Base-by-base conservation (phyloP, 495 filamentous ascomycete genomes). In the Neurospora pannonica region DNA sequence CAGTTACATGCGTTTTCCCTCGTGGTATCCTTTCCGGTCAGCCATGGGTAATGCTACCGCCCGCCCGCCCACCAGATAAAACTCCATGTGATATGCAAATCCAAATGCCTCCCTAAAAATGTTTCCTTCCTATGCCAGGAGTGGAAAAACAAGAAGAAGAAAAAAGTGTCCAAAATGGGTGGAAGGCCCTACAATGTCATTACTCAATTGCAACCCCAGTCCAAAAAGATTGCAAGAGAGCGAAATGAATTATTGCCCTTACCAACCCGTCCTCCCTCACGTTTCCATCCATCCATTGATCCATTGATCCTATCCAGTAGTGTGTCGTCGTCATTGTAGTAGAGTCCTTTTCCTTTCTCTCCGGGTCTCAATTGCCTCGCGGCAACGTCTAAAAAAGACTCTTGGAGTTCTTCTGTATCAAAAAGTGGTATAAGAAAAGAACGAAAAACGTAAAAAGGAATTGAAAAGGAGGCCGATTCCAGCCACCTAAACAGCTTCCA, bases 361-460 rank as follows among this genome's bases (percentile, higher is more conserved):
- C 60, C 43, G 11, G 70, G 46, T 34, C 37, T 71, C 60, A 48
- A 60, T 73, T 79, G 78, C 80, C 79, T 82, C 37, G 79, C 79
- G 78, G 77, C 77, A 77, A 73, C 71, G 70, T 76, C 76, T 76
- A 77, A 31, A 70, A 70, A 71, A 48, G 72, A 39, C 76, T 76
- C 43, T 71, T 39, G 7, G 48, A 76, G 69, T 70, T 70, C 67
- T 43, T 71, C 46, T 9, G 28, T 38, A 13, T 54, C 7, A 36
- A 46, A 71, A 73, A 60, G 24, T 38, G 19, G 13, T 67, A 37
- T 46, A 42, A 37, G 37, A 75, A 71, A 71, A 71, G 37, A 71
- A 71, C 48, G 70, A 73, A 74, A 74, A 36, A 38, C 10, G 46
- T 3, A 48, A 10, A 46, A 46, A 11, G 8, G 4, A 21, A 46